Base-by-base conservation (phyloP, 441 rosid species). In the Melastoma candidum region DNA sequence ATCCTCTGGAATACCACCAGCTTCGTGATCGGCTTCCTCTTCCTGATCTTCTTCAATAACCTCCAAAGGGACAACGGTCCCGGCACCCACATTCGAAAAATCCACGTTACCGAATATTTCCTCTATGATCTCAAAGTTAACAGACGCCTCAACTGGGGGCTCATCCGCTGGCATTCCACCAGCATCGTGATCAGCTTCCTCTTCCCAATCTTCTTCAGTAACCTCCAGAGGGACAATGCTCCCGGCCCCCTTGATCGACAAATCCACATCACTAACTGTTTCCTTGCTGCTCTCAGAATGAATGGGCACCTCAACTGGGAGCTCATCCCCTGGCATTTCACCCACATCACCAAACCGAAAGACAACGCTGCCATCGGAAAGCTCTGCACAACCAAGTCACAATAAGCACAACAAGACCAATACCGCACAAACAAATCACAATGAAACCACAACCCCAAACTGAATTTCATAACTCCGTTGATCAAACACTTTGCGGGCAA, bases 281-380 rank as follows among this genome's bases (percentile, higher is more conserved):
- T 61, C 66, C 51, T 64, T 67, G 27, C 8, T 12, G 22, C 22
- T 17, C 22, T 17, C 22, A 17, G 22, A 17, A 67, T 68, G 59
- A 46, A 11, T 73, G 57, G n/a, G 26, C 47, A 24, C 11, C 41
- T 54, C 58, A 50, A 66, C 64, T 44, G 12, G 44, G 11, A 17
- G 22, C 22, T 17, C 22, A 17, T 17, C 22, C 22, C 22, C 22
- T 17, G 22, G 22, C 22, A 61, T 51, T 64, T 82, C 89, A 32
- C 56, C 62, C 25, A 57, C 67, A 63, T 79, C 70, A 26, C 94
- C 92, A 47, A 85, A 88, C 26, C 63, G 69, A 52, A 83, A 88
- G 29, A 88, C 57, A 47, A 79, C 6, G 58, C 82, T 83, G 2
- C 89, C 90, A 70, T 88, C 96, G 2, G 68, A 43, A 2, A 50